Evolutionary conservation across 345 rosid genomes (phyloP).

Genomic region (Hibiscus tridactylites): DNA sequence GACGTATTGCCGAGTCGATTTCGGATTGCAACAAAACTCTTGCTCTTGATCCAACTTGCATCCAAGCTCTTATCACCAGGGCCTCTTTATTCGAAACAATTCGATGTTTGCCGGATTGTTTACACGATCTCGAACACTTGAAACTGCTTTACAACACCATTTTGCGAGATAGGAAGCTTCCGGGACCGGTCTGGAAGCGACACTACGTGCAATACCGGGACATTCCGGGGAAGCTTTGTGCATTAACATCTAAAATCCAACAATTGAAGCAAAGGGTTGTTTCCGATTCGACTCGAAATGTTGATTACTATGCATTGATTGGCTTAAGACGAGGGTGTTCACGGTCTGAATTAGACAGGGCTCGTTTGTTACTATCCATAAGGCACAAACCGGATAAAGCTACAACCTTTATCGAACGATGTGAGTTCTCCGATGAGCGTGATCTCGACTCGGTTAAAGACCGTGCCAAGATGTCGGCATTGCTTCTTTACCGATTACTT

Average conservation of each 20-base stretch:
- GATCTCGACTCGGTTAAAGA: conserved; percentile 72
- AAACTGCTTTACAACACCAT: conserved; percentile 81
- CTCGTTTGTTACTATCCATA: conserved; percentile 58
- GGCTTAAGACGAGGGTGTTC: conserved; percentile 85
- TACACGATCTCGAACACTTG: conserved; percentile 88
- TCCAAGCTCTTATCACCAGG: conserved; percentile 75
- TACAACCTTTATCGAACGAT: conserved; percentile 55
- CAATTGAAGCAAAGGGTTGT: conserved; percentile 65
- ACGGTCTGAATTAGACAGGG: conserved; percentile 77
- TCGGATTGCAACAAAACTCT: conserved; percentile 84
- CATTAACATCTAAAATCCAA: conserved; percentile 54
- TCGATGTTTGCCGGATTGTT: conserved; percentile 75
- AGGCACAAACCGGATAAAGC: conserved; percentile 87
- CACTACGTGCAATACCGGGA: conserved; percentile 76
- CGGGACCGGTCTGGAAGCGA: conserved; percentile 91
- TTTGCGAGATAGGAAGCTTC: conserved; percentile 74
- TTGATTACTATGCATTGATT: conserved; percentile 73
- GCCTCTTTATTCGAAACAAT: conserved; percentile 67
- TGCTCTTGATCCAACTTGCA: conserved; percentile 75
- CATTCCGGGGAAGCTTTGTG: conserved; percentile 73
- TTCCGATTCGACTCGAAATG: conserved; percentile 62
- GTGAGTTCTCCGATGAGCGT: conserved; percentile 60
- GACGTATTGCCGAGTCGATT: conserved; percentile 73
- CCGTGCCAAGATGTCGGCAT: conserved; percentile 63
- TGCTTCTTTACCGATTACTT: conserved; percentile 68